These are phyloP conservation scores for Phlegmacium glaucopus DNA, from an alignment of 768 basidiomycete species.

Conservation along the genomic window DNA sequence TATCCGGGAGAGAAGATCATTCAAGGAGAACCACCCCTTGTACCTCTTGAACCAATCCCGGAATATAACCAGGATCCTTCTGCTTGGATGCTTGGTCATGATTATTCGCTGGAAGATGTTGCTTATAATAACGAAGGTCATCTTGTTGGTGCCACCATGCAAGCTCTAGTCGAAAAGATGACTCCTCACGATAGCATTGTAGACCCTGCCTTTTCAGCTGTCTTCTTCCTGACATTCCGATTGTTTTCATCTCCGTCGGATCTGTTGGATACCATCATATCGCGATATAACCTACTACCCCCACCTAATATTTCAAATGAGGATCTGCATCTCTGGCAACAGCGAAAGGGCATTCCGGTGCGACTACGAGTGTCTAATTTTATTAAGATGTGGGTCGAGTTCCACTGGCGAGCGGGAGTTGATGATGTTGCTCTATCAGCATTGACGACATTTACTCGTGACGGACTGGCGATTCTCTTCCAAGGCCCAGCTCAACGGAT, in stretches of 20 bases:
- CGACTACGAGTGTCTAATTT: constrained; percentile 90
- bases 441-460: constrained; percentile 58
- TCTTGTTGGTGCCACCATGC: constrained; percentile 87
- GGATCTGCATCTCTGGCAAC: constrained; percentile 74
- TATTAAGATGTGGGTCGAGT: constrained; percentile 92
- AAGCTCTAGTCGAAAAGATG: constrained; percentile 93
- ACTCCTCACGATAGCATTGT: constrained; percentile 92
- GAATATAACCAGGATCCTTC: constrained; percentile 39
- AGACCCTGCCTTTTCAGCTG: constrained; percentile 79
- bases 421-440: constrained; percentile 64
- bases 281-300: constrained; percentile 79
- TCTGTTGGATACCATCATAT: constrained; percentile 73
- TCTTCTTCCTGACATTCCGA: constrained; percentile 96
- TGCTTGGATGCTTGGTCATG: constrained; percentile 62
- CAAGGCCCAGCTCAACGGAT: constrained; percentile 71
- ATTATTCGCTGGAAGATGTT: constrained; percentile 81
- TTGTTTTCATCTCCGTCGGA: constrained; percentile 79
- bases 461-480: constrained; percentile 60
- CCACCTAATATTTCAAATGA: constrained; percentile 54
- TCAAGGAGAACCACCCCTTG: constrained; percentile 47
- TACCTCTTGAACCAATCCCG: constrained; percentile 43
- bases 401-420: constrained; percentile 76
- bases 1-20: constrained; percentile 53
- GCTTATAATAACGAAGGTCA: constrained; percentile 88
- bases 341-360: constrained; percentile 85